Evolutionary conservation across 2,329 filamentous ascomycete genomes (phyloP).

Genomic region (Kalaharituber pfeilii): DNA sequence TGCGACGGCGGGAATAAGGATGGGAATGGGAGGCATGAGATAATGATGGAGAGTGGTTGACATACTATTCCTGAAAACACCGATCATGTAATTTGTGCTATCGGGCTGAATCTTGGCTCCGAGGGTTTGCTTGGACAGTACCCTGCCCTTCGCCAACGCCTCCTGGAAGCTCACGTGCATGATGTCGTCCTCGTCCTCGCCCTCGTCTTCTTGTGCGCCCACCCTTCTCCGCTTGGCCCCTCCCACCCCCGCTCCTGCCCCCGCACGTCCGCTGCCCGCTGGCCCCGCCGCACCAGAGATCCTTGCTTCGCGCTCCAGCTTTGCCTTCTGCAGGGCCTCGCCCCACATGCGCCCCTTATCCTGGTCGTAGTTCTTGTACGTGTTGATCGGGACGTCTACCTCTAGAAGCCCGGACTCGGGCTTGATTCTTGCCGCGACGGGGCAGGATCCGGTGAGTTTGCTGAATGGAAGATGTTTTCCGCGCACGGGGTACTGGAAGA

Average conservation of each 20-base stretch:
- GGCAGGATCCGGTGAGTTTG: slow-evolving; percentile 37
- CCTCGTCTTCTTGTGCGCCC: slow-evolving; percentile 25
- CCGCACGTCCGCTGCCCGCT: slow-evolving; percentile 21
- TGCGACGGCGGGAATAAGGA: background rate
- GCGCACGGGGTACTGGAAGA: slow-evolving; percentile 81
- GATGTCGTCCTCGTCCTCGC: slow-evolving; percentile 32
- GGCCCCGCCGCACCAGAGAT: slow-evolving; percentile 33
- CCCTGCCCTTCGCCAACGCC: slow-evolving; percentile 50
- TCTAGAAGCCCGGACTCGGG: slow-evolving; percentile 67
- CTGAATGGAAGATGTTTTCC: slow-evolving; percentile 46
- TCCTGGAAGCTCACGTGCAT: slow-evolving; percentile 44
- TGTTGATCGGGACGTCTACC: slow-evolving; percentile 72
- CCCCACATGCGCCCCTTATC: slow-evolving; percentile 72
- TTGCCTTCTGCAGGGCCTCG: slow-evolving; percentile 46
- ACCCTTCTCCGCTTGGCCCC: slow-evolving; percentile 28
- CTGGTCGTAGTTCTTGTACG: slow-evolving; percentile 58
- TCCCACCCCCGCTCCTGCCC: slow-evolving; percentile 27
- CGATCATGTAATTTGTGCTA: slow-evolving; percentile 74
- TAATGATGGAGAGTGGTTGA: too few relatives aligned
- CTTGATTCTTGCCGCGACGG: slow-evolving; percentile 67
- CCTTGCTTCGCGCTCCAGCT: slow-evolving; percentile 36
- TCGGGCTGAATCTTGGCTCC: slow-evolving; percentile 60
- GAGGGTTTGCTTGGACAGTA: slow-evolving; percentile 65
- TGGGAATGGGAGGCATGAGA: too few relatives aligned
- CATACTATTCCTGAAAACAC: slow-evolving; percentile 50